Percentiles rank a stretch among this genome's conserved stretches.
Evolutionary conservation across 2,329 filamentous ascomycete genomes (phyloP).

Genomic region (Beauveria varroae): DNA sequence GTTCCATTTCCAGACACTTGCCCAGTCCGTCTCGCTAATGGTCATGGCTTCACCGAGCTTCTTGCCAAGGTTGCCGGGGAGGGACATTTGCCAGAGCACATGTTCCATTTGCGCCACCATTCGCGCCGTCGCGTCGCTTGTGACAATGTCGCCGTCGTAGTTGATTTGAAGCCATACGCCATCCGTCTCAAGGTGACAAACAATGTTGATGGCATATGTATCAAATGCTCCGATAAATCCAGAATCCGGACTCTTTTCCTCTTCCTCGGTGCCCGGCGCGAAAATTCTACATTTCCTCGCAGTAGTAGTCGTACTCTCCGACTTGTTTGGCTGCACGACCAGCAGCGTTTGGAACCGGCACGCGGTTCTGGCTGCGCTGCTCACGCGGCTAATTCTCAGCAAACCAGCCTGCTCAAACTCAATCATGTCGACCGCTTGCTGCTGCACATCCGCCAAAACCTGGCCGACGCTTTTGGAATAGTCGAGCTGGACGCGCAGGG

Average conservation of each 20-base stretch:
- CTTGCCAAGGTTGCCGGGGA: neutral
- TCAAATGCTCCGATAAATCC: slow-evolving; percentile 12
- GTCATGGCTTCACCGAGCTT: neutral
- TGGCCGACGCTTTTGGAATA: slow-evolving; percentile 30
- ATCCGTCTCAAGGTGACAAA: slow-evolving; percentile 12
- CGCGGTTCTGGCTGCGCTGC: slow-evolving; percentile 5
- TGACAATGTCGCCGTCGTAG: neutral
- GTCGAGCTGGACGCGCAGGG: slow-evolving; percentile 37
- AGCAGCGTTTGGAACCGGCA: slow-evolving; percentile 23
- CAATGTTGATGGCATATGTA: slow-evolving; percentile 13
- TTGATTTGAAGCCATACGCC: slow-evolving; percentile 8
- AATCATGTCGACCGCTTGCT: slow-evolving; percentile 18
- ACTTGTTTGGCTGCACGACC: slow-evolving; percentile 19
- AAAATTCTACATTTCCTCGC: neutral
- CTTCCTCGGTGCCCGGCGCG: slow-evolving; percentile 1
- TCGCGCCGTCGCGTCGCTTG: neutral
- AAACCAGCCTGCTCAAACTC: slow-evolving; percentile 24
- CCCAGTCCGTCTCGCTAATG: slow-evolving; percentile 13
- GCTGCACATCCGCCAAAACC: slow-evolving; percentile 32
- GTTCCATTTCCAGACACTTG: slow-evolving; percentile 10
- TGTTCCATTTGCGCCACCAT: neutral
- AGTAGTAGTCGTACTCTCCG: neutral
- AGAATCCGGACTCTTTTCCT: neutral
- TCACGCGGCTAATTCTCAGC: slow-evolving; percentile 20
- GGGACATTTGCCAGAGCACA: slow-evolving; percentile 1